These are phyloP conservation scores for Russula olivacea DNA, from an alignment of 768 basidiomycete species.

Conservation along the genomic window DNA sequence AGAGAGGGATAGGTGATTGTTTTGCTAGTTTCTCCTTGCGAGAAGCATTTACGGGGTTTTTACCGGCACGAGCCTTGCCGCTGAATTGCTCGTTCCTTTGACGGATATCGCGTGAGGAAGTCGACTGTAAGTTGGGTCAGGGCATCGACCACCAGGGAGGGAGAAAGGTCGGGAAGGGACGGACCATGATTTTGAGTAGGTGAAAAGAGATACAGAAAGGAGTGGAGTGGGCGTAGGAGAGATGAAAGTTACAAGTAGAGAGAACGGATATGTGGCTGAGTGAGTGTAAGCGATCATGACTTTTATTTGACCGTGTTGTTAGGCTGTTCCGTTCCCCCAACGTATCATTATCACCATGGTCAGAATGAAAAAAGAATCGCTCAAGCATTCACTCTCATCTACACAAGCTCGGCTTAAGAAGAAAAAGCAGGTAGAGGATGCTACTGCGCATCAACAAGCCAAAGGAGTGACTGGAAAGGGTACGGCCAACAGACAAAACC, in stretches of 20 bases:
- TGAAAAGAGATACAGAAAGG: conserved; percentile 11
- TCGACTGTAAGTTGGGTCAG: conserved; percentile 3
- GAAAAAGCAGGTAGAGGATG: conserved; percentile 48
- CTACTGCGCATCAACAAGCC: conserved; percentile 42
- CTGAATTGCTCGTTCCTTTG: conserved; percentile 79
- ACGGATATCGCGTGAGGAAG: conserved; percentile 78
- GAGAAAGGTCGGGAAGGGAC: not conserved
- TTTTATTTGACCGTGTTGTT: conserved; percentile 20
- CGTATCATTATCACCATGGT: not conserved
- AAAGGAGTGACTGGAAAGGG: no score
- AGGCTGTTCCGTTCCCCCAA: not conserved
- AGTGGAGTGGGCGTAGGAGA: not conserved
- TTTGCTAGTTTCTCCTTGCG: conserved; percentile 65
- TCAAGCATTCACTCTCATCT: conserved; percentile 63
- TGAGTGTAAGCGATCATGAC: not conserved
- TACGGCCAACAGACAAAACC: conserved; percentile 33
- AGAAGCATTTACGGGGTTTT: conserved; percentile 68
- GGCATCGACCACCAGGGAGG: not conserved
- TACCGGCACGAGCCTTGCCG: conserved; percentile 62
- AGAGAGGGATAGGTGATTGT: conserved; percentile 66
- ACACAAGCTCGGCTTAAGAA: conserved; percentile 61
- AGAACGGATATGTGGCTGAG: not conserved
- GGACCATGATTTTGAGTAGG: not conserved
- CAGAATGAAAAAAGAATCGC: conserved; percentile 34
- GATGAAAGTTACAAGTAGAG: conserved; percentile 11